Evolutionary conservation across 1,284 basidiomycete species (phyloP).

Genomic region (Tetrapyrgos nigripes): DNA sequence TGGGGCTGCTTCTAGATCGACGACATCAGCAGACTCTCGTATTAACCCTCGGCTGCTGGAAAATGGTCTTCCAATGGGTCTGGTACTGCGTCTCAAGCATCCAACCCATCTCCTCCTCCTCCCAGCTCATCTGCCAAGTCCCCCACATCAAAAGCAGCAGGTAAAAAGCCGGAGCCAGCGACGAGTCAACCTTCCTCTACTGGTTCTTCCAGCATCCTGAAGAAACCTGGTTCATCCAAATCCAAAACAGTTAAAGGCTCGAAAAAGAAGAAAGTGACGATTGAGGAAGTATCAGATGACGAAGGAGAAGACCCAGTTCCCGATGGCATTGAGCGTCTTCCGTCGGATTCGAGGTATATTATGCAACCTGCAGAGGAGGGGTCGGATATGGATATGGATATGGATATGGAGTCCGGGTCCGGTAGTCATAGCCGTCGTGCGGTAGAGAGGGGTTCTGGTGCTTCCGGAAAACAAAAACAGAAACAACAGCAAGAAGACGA

Average conservation of each 20-base stretch:
- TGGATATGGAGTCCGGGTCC: too few relatives aligned
- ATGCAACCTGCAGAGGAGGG: conserved; percentile 43
- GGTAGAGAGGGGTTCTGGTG: too few relatives aligned
- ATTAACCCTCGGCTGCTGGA: conserved; percentile 9
- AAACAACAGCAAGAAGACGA: too few relatives aligned
- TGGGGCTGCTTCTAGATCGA: too few relatives aligned
- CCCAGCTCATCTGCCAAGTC: not conserved
- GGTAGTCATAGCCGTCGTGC: too few relatives aligned
- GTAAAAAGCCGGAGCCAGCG: not conserved
- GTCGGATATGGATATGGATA: too few relatives aligned
- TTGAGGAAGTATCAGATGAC: conserved; percentile 54
- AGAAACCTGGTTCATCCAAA: conserved; percentile 14
- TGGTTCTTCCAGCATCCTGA: not conserved
- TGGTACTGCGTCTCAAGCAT: not conserved
- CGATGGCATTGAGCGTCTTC: conserved; percentile 35
- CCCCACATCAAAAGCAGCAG: not conserved
- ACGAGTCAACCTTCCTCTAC: not conserved
- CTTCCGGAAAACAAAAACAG: too few relatives aligned
- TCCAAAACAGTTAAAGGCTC: conserved; percentile 23
- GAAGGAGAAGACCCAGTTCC: conserved; percentile 43
- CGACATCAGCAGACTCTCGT: not conserved
- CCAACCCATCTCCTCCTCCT: not conserved
- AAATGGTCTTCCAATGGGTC: conserved; percentile 16
- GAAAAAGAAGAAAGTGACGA: conserved; percentile 42
- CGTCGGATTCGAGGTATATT: conserved; percentile 41